Percentiles rank a stretch among this genome's conserved stretches.
Conservation (phyloP, 2,329 filamentous ascomycete genomes). For the Fusarium tuaranense region DNA sequence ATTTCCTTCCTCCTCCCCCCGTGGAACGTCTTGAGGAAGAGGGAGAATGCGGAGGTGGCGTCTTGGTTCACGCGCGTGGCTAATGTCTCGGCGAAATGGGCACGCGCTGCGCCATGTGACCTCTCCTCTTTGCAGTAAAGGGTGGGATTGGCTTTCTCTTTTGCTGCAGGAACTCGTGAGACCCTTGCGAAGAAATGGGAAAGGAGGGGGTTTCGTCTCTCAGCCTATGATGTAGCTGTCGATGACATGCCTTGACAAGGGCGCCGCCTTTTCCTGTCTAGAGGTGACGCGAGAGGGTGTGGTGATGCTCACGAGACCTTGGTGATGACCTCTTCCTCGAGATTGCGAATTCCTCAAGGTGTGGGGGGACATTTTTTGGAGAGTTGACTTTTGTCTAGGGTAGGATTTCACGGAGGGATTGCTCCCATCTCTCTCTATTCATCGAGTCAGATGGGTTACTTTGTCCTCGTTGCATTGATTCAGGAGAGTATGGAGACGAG, state of each 20-base stretch:
- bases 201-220: neutral
- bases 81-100: conserved; percentile 20
- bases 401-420: conserved; percentile 20
- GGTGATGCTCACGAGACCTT: conserved; percentile 35
- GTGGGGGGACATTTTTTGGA: conserved; percentile 3
- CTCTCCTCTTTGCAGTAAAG: conserved; percentile 20
- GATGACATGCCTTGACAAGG: conserved; percentile 32
- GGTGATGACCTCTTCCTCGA: conserved; percentile 26
- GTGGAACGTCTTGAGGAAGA: conserved; percentile 3
- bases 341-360: conserved; percentile 6
- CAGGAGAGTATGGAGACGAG: conserved; percentile 3
- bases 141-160: conserved; percentile 15
- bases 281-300: conserved; percentile 20
- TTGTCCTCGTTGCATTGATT: conserved; percentile 5
- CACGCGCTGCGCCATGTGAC: conserved; percentile 30
- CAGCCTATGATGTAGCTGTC: neutral
- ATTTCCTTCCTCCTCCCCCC: neutral
- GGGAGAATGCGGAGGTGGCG: conserved; percentile 35
- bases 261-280: conserved; percentile 16
- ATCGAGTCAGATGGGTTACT: conserved; percentile 8
- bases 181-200: conserved; percentile 18
- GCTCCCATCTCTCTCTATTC: neutral
- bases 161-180: conserved; percentile 35
- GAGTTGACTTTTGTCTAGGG: conserved; percentile 16
- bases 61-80: conserved; percentile 20